Conservation (phyloP, 176 grass and related monocot genomes). For the Guadua angustifolia region DNA sequence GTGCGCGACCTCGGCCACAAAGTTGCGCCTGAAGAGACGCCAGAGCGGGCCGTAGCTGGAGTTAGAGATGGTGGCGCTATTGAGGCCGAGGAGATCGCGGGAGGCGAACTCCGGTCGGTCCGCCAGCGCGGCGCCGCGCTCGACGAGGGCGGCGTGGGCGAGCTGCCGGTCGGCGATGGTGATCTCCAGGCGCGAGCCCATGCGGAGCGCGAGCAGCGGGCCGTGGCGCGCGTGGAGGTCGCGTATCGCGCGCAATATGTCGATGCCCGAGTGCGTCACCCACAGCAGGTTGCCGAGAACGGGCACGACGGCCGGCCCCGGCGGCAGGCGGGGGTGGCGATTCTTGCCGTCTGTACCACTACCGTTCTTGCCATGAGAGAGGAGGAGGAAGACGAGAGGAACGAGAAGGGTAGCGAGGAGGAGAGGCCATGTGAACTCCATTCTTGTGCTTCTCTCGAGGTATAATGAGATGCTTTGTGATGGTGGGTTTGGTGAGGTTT, state of each 20-base stretch:
- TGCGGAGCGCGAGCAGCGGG: constrained; percentile 47
- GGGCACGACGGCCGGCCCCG: constrained; percentile 32
- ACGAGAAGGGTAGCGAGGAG: constrained; percentile 21
- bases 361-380: constrained; percentile 5
- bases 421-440: constrained; percentile 35
- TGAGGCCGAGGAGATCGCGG: constrained; percentile 27
- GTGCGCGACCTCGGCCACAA: constrained; percentile 52
- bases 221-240: constrained; percentile 46
- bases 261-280: constrained; percentile 9
- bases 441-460: background rate
- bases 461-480: background rate
- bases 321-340: constrained; percentile 24
- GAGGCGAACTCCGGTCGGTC: constrained; percentile 35
- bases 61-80: constrained; percentile 38
- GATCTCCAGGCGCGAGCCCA: constrained; percentile 39
- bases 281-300: constrained; percentile 47
- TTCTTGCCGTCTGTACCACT: background rate
- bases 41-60: constrained; percentile 55
- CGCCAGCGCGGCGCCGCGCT: constrained; percentile 37
- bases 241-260: constrained; percentile 31
- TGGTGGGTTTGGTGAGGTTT: background rate
- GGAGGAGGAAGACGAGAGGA: constrained; percentile 11
- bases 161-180: constrained; percentile 50
- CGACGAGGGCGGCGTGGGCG: constrained; percentile 52
- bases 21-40: constrained; percentile 62